Base-by-base conservation (phyloP, 306 rosid genomes). In the Glycine tomentella region DNA sequence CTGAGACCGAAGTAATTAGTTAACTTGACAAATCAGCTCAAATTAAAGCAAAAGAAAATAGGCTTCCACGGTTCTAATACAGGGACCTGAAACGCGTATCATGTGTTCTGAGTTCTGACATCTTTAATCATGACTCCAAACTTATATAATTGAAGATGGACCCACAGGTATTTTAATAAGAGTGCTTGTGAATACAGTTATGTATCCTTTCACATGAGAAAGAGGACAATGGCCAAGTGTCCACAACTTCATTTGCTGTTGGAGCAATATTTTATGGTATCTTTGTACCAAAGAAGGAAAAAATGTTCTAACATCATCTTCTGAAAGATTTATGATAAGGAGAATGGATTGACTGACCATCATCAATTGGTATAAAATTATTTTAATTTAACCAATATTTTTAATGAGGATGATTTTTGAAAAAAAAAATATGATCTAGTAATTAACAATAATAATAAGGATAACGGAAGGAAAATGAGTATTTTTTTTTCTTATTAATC, bases 81-180 rank as follows among this genome's bases (percentile, higher is more conserved):
- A 46, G 14, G 36, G 77, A 72, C 40, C n/a, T 66, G 57, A 65
- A 56, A 78, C 86, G 86, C 64, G 86, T 66, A 78, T 72, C 86
- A 73, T 73, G 76, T 83, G 80, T 48, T 55, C 46, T 25, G 34
- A 58, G 80, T 48, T 55, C 46, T 25, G 34, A 58, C 52, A 53
- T 11, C 49, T 40, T n/a, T 42, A 66, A 66, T 58, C 78, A 74
- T 57, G 73, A 56, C 34, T 58, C 33, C 25, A 36, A 20, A 5
- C 40, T 65, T 68, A 49, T 69, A 61, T 34, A 48, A 13, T 52
- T 16, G 14, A 16, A 11, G n/a, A 65, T 72, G 80, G 80, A 78
- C 83, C 82, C 64, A 45, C 70, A 34, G 3, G 3, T 17, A 4
- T 78, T 64, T 83, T 50, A 20, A 48, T 3, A 14, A 16, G 51